Evolutionary conservation across 805 yeast species (phyloP), one percentile per base, ranked within the genome.

Genomic region (Lipomyces lipofer): DNA sequence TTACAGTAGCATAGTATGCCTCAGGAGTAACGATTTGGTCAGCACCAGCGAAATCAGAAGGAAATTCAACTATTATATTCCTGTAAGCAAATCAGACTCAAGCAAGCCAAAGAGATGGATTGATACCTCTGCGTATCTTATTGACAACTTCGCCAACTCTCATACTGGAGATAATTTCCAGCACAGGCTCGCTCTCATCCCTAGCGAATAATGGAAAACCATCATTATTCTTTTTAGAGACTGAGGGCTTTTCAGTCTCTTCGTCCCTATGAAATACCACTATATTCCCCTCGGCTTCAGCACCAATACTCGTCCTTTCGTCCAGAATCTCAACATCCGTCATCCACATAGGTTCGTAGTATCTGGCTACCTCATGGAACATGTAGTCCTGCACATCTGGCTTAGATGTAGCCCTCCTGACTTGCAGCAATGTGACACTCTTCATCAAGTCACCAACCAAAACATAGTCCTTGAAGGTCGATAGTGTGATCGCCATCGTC

Each of bases 331-430:
- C 61, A 12, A 56, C 61, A 35, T 51, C 64, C 0, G 64, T 60
- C 56, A 53, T 60, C 64, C 64, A 60, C 61, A 60, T 49, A 7
- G 64, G 60, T 21, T 52, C 59, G 33, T 38, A 59, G 38, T 60
- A 49, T 6, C 63, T 43, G 3, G 60, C 50, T 4, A 60, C 49
- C 33, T 58, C 64, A 4, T 22, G 30, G 19, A 56, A 44, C 32
- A 10, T 25, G 27, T 49, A 49, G 22, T 47, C 51, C 7, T 9
- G 15, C 15, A 40, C 29, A 8, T 27, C 49, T 8, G 35, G 21
- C 17, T 24, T 29, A 12, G 38, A 25, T 2, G 27, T 17, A 4
- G 30, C 42, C 19, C 28, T 39, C 22, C 22, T 21, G 10, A 54
- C 25, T n/a, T 46, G 54, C 2, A 59, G 43, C 4, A 60, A 29